These are phyloP conservation scores for Chaetomium fimeti DNA, from an alignment of 495 filamentous ascomycete species.

Conservation along the genomic window DNA sequence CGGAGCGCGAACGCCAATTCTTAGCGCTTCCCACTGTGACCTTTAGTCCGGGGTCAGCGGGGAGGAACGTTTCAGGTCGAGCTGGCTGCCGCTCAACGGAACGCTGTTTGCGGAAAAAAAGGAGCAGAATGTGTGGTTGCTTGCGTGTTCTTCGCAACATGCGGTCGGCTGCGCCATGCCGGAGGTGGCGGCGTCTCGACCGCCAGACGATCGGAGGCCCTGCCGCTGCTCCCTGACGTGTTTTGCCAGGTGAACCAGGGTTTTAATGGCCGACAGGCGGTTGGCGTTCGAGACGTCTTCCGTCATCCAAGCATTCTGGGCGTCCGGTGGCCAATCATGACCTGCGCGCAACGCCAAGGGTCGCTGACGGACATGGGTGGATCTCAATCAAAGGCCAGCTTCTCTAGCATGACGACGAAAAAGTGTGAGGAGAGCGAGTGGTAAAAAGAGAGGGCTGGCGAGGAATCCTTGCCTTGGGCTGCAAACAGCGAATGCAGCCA, in stretches of 20 bases:
- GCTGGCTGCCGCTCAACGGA: neutral
- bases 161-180: neutral
- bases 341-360: slow-evolving; percentile 4
- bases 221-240: slow-evolving; percentile 16
- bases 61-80: slow-evolving; percentile 8
- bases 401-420: neutral
- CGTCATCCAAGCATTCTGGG: slow-evolving; percentile 13
- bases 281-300: slow-evolving; percentile 5
- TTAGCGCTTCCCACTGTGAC: neutral
- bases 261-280: neutral
- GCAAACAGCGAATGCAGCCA: neutral
- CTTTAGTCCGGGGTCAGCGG: slow-evolving; percentile 1
- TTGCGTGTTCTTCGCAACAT: neutral
- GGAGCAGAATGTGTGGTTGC: neutral
- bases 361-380: slow-evolving; percentile 12
- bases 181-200: slow-evolving; percentile 4
- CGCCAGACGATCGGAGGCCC: slow-evolving; percentile 7
- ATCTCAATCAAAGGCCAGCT: slow-evolving; percentile 7
- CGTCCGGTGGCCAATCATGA: slow-evolving; percentile 7
- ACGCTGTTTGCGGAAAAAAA: neutral
- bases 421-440: neutral
- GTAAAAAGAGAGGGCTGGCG: neutral
- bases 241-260: slow-evolving; percentile 1
- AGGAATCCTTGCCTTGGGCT: neutral
- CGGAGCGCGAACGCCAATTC: neutral